Conservation (phyloP, 371 early-diverging fungal species). For the Lichtheimia corymbifera region DNA sequence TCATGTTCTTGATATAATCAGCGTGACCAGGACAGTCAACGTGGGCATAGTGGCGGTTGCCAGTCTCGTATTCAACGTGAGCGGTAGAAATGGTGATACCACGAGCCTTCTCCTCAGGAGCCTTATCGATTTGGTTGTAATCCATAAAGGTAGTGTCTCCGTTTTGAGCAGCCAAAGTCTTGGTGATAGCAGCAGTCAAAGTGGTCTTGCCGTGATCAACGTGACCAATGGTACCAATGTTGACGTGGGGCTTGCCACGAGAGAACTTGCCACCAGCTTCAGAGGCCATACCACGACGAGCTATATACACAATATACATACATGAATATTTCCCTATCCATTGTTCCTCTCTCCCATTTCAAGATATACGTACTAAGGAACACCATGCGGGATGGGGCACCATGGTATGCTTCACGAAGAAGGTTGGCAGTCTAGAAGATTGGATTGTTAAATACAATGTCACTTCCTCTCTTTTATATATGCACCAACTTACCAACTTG, state of each 20-base stretch:
- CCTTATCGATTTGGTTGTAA: conserved; percentile 97
- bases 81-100: conserved; percentile 97
- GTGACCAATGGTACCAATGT: conserved; percentile 99
- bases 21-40: conserved; percentile 99
- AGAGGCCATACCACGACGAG: conserved; percentile 50
- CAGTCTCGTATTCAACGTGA: conserved; percentile 96
- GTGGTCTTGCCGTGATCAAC: conserved; percentile 99
- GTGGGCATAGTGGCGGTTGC: conserved; percentile 91
- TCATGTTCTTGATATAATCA: conserved; percentile 99
- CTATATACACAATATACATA: conserved; percentile 10
- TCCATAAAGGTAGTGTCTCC: conserved; percentile 90
- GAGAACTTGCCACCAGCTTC: conserved; percentile 59
- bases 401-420: conserved; percentile 39
- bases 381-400: conserved; percentile 43
- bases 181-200: conserved; percentile 99
- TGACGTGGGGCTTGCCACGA: conserved; percentile 95
- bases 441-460: background rate
- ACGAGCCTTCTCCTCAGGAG: conserved; percentile 96
- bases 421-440: conserved; percentile 45
- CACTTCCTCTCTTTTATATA: background rate
- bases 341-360: background rate
- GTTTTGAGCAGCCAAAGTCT: conserved; percentile 75
- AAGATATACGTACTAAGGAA: conserved; percentile 33
- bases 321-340: background rate
- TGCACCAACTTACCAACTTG: conserved; percentile 36